phyloP scores from a whole-genome alignment of 768 basidiomycete species.

The Calocera viscosa region DNA sequence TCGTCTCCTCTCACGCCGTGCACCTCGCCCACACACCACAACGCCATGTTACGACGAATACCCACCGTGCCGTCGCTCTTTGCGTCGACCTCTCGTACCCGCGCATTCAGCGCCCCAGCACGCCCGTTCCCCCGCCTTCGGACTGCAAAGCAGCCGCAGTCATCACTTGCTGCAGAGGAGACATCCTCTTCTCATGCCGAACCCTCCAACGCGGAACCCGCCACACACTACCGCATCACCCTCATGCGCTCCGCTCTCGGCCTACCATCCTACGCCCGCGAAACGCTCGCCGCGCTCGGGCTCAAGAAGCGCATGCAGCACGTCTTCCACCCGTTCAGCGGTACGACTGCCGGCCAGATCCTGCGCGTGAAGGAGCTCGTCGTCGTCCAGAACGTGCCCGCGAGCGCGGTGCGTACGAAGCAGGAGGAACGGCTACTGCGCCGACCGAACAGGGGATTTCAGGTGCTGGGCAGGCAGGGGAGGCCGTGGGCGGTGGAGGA shows the following conservation, averaged over 20 bases:
- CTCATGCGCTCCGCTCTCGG: slow-evolving; percentile 78
- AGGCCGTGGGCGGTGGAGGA: background rate
- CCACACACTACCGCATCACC: slow-evolving; percentile 83
- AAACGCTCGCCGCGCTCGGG: slow-evolving; percentile 70
- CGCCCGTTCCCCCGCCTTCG: too few species aligned
- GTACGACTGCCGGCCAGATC: slow-evolving; percentile 74
- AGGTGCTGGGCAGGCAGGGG: slow-evolving; percentile 28
- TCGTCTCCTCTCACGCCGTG: background rate
- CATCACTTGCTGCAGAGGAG: background rate
- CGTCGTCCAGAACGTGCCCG: slow-evolving; percentile 72
- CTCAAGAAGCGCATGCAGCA: slow-evolving; percentile 73
- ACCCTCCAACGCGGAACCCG: too few species aligned
- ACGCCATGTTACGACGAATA: background rate
- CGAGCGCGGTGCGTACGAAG: slow-evolving; percentile 52
- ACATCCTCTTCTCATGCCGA: slow-evolving; percentile 10
- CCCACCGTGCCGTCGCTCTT: background rate
- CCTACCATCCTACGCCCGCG: slow-evolving; percentile 55
- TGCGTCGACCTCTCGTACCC: background rate
- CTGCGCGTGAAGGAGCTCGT: slow-evolving; percentile 80
- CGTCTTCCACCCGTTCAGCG: slow-evolving; percentile 63
- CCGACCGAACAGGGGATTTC: slow-evolving; percentile 55
- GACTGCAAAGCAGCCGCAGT: background rate
- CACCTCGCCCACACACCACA: background rate
- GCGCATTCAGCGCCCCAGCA: background rate
- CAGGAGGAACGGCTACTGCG: slow-evolving; percentile 54